Evolutionary conservation across 805 yeast species (phyloP), one percentile per base, ranked within the genome.

Genomic region (Hanseniaspora occidentalis): DNA sequence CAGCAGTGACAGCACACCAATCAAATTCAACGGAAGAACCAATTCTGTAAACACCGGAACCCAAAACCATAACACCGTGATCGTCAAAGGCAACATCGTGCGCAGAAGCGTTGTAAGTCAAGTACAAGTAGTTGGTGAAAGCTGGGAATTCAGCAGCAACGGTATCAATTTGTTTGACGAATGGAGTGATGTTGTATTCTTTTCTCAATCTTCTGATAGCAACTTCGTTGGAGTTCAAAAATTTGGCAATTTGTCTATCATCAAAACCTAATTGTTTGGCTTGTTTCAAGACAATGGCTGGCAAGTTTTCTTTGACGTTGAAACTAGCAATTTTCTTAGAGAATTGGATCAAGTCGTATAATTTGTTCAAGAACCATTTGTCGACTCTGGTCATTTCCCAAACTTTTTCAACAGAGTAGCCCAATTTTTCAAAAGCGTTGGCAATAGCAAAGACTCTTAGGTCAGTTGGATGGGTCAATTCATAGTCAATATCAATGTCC

Each of bases 81-180:
- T 89, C 97, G 53, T 81, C 75, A 58, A 89, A 92, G 35, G 68
- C 73, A 37, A 89, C 79, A 62, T 89, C 98, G 49, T 78, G 79
- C 43, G 76, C 69, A 44, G 84, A 72, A 43, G 96, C 98, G 57
- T 88, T 89, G 67, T 89, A 89, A 37, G 98, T 89, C 39, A 95
- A 84, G 76, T 89, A 89, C 52, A 89, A 71, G 64, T 89, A 89
- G 70, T 89, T 89, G 42, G 98, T 89, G 54, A 79, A 73, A 39
- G 98, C 98, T 37, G 98, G 98, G 78, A 89, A 89, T 64, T 89
- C 98, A 43, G 98, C 97, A 47, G 98, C 98, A 49, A 89, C 71
- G 29, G 98, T 89, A 58, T 89, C 97, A 56, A 89, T 89, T 66
- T 86, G 84, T 74, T 89, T 92, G 52, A 89, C 98, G 57, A 85